A percentile compares a stretch with the other conserved stretches of the same genome.
Conservation (phyloP, 495 filamentous ascomycete species). For the Neurospora tetraspora region DNA sequence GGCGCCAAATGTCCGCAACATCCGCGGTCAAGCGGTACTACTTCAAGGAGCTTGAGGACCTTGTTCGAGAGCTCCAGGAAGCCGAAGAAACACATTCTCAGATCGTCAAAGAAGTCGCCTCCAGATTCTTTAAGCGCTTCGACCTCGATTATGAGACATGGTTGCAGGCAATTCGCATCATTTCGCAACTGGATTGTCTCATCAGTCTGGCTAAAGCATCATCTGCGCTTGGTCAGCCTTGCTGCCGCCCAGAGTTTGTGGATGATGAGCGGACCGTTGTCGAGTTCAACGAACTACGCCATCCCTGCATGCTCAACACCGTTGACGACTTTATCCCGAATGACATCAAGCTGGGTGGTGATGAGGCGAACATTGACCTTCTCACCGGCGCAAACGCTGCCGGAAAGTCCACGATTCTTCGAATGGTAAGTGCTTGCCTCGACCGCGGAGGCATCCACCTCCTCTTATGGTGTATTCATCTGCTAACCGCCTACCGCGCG, state of each 20-base stretch:
- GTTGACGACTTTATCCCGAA: conserved; percentile 97
- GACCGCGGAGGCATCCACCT: background rate
- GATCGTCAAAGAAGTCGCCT: conserved; percentile 78
- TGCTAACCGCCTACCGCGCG: conserved; percentile 8
- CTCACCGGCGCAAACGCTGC: conserved; percentile 96
- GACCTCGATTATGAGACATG: conserved; percentile 81
- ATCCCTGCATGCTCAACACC: conserved; percentile 84
- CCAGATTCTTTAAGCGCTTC: conserved; percentile 77
- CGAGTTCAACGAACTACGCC: conserved; percentile 84
- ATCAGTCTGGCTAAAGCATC: conserved; percentile 89
- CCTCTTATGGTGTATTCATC: conserved; percentile 1
- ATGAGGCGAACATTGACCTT: conserved; percentile 72
- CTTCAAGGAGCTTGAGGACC: conserved; percentile 66
- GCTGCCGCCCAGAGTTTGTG: conserved; percentile 80
- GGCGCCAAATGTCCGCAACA: conserved; percentile 96
- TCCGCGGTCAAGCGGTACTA: conserved; percentile 90
- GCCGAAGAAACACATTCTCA: conserved; percentile 90
- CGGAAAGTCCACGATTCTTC: conserved; percentile 94
- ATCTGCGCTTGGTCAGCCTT: conserved; percentile 67
- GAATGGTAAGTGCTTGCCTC: conserved; percentile 58
- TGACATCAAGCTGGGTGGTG: conserved; percentile 78
- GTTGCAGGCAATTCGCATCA: conserved; percentile 76
- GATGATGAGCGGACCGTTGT: conserved; percentile 75
- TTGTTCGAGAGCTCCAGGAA: conserved; percentile 82
- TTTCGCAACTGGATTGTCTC: conserved; percentile 89